Evolutionary conservation across 2,329 filamentous ascomycete genomes (phyloP).

Genomic region (Cladosporium sp.): DNA sequence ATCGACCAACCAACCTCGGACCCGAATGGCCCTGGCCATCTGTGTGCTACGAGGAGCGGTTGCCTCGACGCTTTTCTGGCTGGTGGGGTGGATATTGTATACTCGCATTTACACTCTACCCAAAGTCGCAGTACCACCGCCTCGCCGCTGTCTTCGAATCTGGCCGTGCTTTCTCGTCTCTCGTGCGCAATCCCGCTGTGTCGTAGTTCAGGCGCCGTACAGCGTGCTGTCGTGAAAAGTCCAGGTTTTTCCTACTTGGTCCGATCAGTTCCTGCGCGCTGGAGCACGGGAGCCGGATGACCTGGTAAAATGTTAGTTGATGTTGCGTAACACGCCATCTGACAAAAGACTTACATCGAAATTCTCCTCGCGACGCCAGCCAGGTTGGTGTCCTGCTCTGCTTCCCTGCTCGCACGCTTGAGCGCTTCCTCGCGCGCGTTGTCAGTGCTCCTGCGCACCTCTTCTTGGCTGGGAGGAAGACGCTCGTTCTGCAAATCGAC

Average conservation of each 20-base stretch:
- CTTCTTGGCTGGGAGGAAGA: conserved; percentile 86
- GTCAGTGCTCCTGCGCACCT: conserved; percentile 80
- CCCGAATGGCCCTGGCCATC: not conserved
- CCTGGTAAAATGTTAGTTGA: conserved; percentile 1
- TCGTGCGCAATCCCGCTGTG: conserved; percentile 15
- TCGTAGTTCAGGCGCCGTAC: not conserved
- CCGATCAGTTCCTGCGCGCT: conserved; percentile 11
- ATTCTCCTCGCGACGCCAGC: conserved; percentile 85
- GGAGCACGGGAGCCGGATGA: conserved; percentile 16
- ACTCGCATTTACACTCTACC: conserved; percentile 18
- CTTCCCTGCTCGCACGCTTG: conserved; percentile 81
- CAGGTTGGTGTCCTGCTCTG: conserved; percentile 86
- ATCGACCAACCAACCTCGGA: not conserved
- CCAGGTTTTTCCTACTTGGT: not conserved
- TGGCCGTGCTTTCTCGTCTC: conserved; percentile 9
- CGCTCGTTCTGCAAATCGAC: conserved; percentile 96
- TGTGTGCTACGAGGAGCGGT: not conserved
- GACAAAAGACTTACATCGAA: conserved; percentile 76
- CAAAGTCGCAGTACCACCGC: conserved; percentile 6
- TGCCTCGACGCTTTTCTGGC: not conserved
- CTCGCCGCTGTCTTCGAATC: not conserved
- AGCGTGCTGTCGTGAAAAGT: conserved; percentile 14
- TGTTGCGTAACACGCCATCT: not conserved
- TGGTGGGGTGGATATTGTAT: conserved; percentile 10
- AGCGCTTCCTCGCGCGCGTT: conserved; percentile 80